Evolutionary conservation across 2,329 filamentous ascomycete genomes (phyloP).

Genomic region (Stromatinia cepivora): DNA sequence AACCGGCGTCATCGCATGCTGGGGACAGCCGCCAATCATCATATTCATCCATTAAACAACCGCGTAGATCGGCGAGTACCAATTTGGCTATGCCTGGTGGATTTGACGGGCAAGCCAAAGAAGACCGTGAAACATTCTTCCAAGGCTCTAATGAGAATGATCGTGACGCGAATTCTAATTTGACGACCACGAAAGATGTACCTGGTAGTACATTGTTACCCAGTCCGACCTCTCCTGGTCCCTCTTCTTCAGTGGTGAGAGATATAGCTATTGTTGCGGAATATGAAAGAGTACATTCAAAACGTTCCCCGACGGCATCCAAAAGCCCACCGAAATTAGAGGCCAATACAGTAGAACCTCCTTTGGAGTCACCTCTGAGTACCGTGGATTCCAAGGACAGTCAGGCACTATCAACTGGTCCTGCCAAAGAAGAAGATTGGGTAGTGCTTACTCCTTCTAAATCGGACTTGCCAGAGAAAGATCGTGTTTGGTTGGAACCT

Average conservation of each 20-base stretch:
- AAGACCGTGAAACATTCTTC: constrained; percentile 49
- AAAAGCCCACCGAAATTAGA: constrained; percentile 15
- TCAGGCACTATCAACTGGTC: constrained; percentile 24
- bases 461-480: constrained; percentile 27
- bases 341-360: constrained; percentile 22
- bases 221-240: constrained; percentile 21
- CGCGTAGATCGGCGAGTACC: constrained; percentile 27
- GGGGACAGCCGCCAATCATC: constrained; percentile 21
- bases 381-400: constrained; percentile 27
- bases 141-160: constrained; percentile 55
- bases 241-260: constrained; percentile 31
- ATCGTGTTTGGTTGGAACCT: constrained; percentile 40
- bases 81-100: constrained; percentile 19
- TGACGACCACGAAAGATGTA: constrained; percentile 23
- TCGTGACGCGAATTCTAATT: constrained; percentile 42
- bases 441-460: constrained; percentile 38
- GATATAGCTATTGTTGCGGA: constrained; percentile 38
- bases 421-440: constrained; percentile 38
- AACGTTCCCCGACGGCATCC: constrained; percentile 28
- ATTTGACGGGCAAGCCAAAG: constrained; percentile 35
- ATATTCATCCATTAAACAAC: constrained; percentile 24
- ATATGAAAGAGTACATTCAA: constrained; percentile 37
- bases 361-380: constrained; percentile 30
- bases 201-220: constrained; percentile 23
- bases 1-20: constrained; percentile 18